Conservation (phyloP, 2,329 filamentous ascomycete species). For the Stemphylium beticola region DNA sequence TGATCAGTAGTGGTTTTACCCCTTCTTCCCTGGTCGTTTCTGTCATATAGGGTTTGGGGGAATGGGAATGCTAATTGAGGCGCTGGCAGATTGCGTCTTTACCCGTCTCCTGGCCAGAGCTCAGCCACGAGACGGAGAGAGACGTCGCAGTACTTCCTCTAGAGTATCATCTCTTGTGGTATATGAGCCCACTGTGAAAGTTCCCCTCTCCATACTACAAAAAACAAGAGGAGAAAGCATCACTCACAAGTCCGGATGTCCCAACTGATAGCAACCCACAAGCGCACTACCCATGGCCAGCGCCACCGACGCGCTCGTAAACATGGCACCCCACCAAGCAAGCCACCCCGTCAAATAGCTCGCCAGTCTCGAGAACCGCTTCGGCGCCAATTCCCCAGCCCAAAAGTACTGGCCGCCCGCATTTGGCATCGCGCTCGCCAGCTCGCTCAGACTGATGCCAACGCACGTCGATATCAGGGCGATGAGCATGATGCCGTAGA, state of each 20-base stretch:
- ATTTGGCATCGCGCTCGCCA: slow-evolving; percentile 58
- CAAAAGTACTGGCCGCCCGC: slow-evolving; percentile 61
- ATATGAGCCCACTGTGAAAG: not conserved
- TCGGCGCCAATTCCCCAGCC: slow-evolving; percentile 57
- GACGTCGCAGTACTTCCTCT: no score
- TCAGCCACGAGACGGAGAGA: no score
- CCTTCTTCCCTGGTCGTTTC: not conserved
- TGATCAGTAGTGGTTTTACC: not conserved
- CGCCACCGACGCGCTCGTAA: slow-evolving; percentile 60
- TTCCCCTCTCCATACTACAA: not conserved
- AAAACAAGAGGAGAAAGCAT: slow-evolving; percentile 2
- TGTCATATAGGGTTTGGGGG: no score
- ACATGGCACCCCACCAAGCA: slow-evolving; percentile 61
- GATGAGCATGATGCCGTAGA: slow-evolving; percentile 59
- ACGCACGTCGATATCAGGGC: slow-evolving; percentile 55
- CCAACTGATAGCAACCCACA: slow-evolving; percentile 60
- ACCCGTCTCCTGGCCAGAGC: no score
- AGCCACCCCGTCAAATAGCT: slow-evolving; percentile 60
- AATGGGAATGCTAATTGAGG: no score
- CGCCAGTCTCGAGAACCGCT: slow-evolving; percentile 53
- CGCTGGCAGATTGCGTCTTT: no score
- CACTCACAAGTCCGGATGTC: slow-evolving; percentile 60
- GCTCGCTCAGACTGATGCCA: slow-evolving; percentile 54
- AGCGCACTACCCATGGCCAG: slow-evolving; percentile 56
- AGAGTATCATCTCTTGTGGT: no score